phyloP scores from a whole-genome alignment of 176 grass and related monocot species.

The Oryza rufipogon region DNA sequence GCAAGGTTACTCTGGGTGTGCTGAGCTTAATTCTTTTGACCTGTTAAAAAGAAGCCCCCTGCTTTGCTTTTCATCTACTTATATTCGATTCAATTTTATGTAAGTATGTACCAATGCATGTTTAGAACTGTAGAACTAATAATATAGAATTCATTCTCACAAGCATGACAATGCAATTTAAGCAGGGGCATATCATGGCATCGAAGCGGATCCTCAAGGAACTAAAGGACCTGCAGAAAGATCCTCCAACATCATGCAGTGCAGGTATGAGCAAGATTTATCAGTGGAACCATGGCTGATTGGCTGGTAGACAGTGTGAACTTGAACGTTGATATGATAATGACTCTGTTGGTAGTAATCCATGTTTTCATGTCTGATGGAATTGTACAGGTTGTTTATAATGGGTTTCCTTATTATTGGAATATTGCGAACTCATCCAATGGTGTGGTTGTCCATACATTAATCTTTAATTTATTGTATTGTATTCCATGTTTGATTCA shows the following conservation, averaged over 20 bases:
- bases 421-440: too few species aligned
- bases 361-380: too few species aligned
- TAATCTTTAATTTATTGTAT: too few species aligned
- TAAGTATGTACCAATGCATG: neutral
- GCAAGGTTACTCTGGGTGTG: neutral
- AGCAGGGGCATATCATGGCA: slow-evolving; percentile 47
- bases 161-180: too few species aligned
- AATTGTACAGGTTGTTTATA: too few species aligned
- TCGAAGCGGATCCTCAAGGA: slow-evolving; percentile 68
- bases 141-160: neutral
- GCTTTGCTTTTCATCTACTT: neutral
- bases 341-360: too few species aligned
- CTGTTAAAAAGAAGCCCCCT: neutral
- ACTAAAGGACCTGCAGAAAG: slow-evolving; percentile 67
- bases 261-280: slow-evolving; percentile 35
- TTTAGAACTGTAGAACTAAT: neutral
- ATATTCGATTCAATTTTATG: neutral
- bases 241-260: slow-evolving; percentile 67
- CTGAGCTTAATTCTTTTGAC: neutral
- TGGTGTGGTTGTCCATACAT: too few species aligned
- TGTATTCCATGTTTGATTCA: too few species aligned
- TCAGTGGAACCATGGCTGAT: neutral
- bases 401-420: too few species aligned
- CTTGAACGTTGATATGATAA: too few species aligned
- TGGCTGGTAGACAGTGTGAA: too few species aligned